phyloP scores from a whole-genome alignment of 2,329 filamentous ascomycete genomes.

The Fonsecaea multimorphosa region DNA sequence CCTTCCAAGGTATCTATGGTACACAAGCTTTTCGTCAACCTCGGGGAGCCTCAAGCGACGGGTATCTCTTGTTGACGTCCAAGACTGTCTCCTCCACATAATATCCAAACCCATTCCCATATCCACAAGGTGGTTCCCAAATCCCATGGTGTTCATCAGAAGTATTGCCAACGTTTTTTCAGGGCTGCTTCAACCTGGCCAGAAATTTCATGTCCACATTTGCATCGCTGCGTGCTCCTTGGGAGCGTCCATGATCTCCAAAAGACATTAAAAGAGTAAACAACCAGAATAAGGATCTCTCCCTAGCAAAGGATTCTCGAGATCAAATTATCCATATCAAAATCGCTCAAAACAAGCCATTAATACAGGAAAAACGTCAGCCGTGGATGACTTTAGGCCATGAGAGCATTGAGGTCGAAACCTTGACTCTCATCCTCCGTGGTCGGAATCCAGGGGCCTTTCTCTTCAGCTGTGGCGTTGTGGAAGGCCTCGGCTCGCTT shows the following conservation, averaged over 20 bases:
- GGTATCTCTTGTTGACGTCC: conserved; percentile 20
- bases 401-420: conserved; percentile 45
- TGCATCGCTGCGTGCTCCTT: conserved; percentile 14
- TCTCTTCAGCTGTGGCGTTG: conserved; percentile 81
- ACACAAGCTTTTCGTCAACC: conserved; percentile 32
- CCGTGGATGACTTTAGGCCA: conserved; percentile 28
- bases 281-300: background rate
- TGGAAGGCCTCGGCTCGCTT: conserved; percentile 85
- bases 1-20: conserved; percentile 26
- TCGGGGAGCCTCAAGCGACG: conserved; percentile 24
- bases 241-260: conserved; percentile 10
- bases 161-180: conserved; percentile 4
- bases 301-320: background rate
- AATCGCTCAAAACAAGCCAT: conserved; percentile 34
- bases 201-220: conserved; percentile 23
- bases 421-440: conserved; percentile 28
- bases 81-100: conserved; percentile 8
- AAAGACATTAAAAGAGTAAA: conserved; percentile 23
- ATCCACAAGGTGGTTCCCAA: background rate
- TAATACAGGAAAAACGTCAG: conserved; percentile 27
- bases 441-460: conserved; percentile 73
- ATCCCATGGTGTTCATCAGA: conserved; percentile 3
- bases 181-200: conserved; percentile 3
- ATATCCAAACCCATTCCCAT: conserved; percentile 12
- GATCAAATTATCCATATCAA: conserved; percentile 8